Evolutionary conservation across 208 protist genomes (phyloP).

Genomic region (Crithidia fasciculata): DNA sequence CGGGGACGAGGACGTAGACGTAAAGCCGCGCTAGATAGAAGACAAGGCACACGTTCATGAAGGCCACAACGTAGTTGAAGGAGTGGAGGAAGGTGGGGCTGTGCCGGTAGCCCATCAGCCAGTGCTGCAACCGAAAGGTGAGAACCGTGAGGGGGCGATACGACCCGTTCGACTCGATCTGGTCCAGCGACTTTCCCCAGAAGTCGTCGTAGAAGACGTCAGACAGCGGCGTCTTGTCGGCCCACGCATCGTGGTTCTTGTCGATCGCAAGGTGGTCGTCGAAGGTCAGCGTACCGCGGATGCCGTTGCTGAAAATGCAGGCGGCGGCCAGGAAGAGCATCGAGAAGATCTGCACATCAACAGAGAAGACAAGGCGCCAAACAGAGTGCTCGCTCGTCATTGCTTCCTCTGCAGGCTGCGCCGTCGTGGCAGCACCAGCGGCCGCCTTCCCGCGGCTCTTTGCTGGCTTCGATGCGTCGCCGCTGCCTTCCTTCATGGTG

Average conservation of each 20-base stretch:
- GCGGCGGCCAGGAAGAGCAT: slow-evolving; percentile 30
- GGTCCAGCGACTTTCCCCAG: slow-evolving; percentile 57
- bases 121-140: slow-evolving; percentile 71
- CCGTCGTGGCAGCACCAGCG: neutral
- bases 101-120: slow-evolving; percentile 61
- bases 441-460: slow-evolving; percentile 1
- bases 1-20: slow-evolving; percentile 20
- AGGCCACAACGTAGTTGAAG: slow-evolving; percentile 53
- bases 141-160: slow-evolving; percentile 66
- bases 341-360: slow-evolving; percentile 15
- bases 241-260: slow-evolving; percentile 41
- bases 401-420: neutral
- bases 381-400: neutral
- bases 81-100: slow-evolving; percentile 37
- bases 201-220: slow-evolving; percentile 68
- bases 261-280: slow-evolving; percentile 77
- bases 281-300: slow-evolving; percentile 51
- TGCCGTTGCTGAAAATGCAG: slow-evolving; percentile 40
- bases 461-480: neutral
- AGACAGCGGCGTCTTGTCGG: slow-evolving; percentile 30
- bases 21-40: slow-evolving; percentile 54
- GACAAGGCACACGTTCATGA: slow-evolving; percentile 51
- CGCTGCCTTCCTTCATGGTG: neutral
- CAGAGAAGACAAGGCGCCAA: slow-evolving; percentile 13
- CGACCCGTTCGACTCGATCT: slow-evolving; percentile 53